These are phyloP conservation scores for Mediolabrus comicus DNA, from an alignment of 108 stramenopile species.

Conservation along the genomic window DNA sequence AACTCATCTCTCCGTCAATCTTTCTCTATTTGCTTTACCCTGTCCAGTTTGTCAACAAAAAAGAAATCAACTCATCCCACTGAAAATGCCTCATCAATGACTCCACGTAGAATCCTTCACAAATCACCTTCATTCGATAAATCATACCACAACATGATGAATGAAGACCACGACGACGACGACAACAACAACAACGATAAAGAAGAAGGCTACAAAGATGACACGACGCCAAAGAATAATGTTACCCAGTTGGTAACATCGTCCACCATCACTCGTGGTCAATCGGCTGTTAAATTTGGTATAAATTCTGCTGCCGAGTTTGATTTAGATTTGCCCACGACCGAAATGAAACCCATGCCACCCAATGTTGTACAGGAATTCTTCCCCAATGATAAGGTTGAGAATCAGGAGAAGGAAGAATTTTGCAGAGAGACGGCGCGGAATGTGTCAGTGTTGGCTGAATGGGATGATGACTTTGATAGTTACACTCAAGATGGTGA, in stretches of 20 bases:
- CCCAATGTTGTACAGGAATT: slow-evolving; percentile 15
- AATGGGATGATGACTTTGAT: slow-evolving; percentile 49
- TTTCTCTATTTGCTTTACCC: neutral
- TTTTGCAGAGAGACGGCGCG: slow-evolving; percentile 26
- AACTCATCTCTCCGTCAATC: neutral
- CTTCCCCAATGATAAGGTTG: slow-evolving; percentile 25
- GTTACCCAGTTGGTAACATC: neutral
- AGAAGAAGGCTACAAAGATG: slow-evolving; percentile 7
- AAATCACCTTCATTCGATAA: neutral
- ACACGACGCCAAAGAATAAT: slow-evolving; percentile 17
- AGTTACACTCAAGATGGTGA: neutral
- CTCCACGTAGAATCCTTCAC: slow-evolving; percentile 27
- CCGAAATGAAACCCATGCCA: slow-evolving; percentile 44
- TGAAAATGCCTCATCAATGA: slow-evolving; percentile 23
- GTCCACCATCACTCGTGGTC: neutral
- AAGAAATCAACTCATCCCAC: slow-evolving; percentile 7
- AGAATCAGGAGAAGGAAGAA: slow-evolving; percentile 9
- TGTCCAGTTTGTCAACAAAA: slow-evolving; percentile 35
- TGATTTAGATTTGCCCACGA: slow-evolving; percentile 29
- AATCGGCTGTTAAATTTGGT: slow-evolving; percentile 45
- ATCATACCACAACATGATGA: neutral
- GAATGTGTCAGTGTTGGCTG: slow-evolving; percentile 37
- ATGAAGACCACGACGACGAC: neutral
- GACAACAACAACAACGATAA: neutral
- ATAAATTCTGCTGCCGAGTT: slow-evolving; percentile 43